Evolutionary conservation across 306 rosid species (phyloP).

Genomic region (Glycine soja): DNA sequence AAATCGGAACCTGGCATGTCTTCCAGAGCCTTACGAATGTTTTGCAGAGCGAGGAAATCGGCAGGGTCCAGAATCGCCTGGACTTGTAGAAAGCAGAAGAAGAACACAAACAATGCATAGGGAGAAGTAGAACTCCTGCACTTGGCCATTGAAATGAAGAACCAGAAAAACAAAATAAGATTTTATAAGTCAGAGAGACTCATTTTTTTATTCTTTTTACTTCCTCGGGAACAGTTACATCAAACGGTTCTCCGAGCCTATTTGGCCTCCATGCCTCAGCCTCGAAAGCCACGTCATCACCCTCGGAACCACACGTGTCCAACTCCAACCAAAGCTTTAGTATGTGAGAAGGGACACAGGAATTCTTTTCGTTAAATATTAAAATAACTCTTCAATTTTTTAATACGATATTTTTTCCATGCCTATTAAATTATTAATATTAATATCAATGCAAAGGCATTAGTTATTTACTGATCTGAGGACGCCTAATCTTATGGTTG

Average conservation of each 20-base stretch:
- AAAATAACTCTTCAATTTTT: neutral
- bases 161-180: slow-evolving; percentile 21
- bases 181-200: neutral
- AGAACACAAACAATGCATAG: slow-evolving; percentile 23
- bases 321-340: too few species aligned
- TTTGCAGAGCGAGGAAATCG: slow-evolving; percentile 91
- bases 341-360: neutral
- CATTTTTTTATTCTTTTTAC: slow-evolving; percentile 43
- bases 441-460: too few species aligned
- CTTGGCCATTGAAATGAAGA: slow-evolving; percentile 57
- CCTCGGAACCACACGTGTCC: neutral
- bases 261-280: slow-evolving; percentile 54
- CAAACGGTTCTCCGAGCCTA: slow-evolving; percentile 99
- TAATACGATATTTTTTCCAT: too few species aligned
- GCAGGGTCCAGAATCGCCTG: slow-evolving; percentile 79
- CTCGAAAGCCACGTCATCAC: slow-evolving; percentile 52
- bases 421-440: too few species aligned
- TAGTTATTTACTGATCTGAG: too few species aligned
- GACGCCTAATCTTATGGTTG: too few species aligned
- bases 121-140: neutral
- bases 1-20: slow-evolving; percentile 90
- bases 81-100: slow-evolving; percentile 44
- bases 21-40: slow-evolving; percentile 69
- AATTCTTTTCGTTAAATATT: neutral
- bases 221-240: slow-evolving; percentile 58